Conservation (phyloP, 2,329 filamentous ascomycete genomes). For the Clarireedia monteithiana region DNA sequence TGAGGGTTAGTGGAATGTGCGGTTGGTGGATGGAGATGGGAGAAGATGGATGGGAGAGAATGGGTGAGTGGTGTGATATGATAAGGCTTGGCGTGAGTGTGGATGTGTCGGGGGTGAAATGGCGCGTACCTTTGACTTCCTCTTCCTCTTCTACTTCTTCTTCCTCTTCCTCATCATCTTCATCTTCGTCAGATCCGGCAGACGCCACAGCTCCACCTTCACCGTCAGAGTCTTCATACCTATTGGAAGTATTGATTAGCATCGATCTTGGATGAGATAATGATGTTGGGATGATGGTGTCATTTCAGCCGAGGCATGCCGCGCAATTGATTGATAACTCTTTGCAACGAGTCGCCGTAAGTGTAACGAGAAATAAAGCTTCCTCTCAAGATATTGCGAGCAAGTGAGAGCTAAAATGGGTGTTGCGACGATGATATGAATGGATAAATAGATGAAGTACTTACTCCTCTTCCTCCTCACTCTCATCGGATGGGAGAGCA, state of each 20-base stretch:
- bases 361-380: no score
- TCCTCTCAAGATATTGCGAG: no score
- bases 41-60: no score
- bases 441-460: slow-evolving; percentile 2
- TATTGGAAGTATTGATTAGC: slow-evolving; percentile 14
- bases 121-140: neutral
- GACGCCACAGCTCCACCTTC: slow-evolving; percentile 11
- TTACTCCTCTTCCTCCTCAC: slow-evolving; percentile 28
- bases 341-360: no score
- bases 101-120: neutral
- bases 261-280: neutral
- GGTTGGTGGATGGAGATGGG: no score
- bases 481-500: slow-evolving; percentile 24
- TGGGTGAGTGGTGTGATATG: no score
- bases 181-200: slow-evolving; percentile 21
- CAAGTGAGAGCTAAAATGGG: no score
- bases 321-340: no score
- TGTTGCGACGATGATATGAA: no score
- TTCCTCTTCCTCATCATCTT: slow-evolving; percentile 31
- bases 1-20: neutral
- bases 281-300: neutral
- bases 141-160: slow-evolving; percentile 14
- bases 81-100: no score
- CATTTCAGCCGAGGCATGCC: neutral
- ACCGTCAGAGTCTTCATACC: slow-evolving; percentile 30